Base-by-base conservation (phyloP, 345 rosid genomes). In the Lumnitzera racemosa region DNA sequence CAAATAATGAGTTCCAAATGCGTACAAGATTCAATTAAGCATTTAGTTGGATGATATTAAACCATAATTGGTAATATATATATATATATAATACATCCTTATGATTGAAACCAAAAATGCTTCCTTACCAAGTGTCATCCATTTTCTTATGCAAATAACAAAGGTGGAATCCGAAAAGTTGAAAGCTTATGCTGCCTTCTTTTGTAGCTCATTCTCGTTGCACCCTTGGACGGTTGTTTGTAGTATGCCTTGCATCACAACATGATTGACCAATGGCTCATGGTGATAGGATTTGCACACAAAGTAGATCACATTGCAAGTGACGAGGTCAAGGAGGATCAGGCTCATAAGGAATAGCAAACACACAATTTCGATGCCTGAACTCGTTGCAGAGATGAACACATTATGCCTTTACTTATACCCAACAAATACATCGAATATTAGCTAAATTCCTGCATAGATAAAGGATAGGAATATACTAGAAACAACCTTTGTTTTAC, bases 401-500 rank as follows among this genome's bases (percentile, higher is more conserved):
- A 50, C 51, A 80, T 68, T 63, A 2, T 74, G 3, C 5, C 47
- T 17, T 53, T 54, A 13, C 0, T 46, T 60, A 56, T 59, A 41
- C 13, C 70, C 72, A 13, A 61, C 74, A 2, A 65, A 17, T 0
- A 2, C 51, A 46, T 74, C 52, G 59, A 75, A 78, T n/a, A 51
- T 2, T 0, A 63, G 0, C 46, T 61, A 62, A 16, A 76, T 58
- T 15, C 64, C 75, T 0, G 29, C 12, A 8, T 55, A 63, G 53
- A 57, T 56, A 4, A 65, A 63, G 46, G 20, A 20, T 2, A 76
- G 61, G 50, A 78, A 72, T 51, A 74, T 50, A 12, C 57, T 47
- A 5, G 7, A 25, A 0, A 80, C 65, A 2, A 73, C 24, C 49
- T 66, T 59, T 51, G 61, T 66, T 61, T 84, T 84, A 7, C 85